A percentile compares a stretch with the other conserved stretches of the same genome.
phyloP scores from a whole-genome alignment of 1,284 basidiomycete genomes.

The Pholiota adiposa region DNA sequence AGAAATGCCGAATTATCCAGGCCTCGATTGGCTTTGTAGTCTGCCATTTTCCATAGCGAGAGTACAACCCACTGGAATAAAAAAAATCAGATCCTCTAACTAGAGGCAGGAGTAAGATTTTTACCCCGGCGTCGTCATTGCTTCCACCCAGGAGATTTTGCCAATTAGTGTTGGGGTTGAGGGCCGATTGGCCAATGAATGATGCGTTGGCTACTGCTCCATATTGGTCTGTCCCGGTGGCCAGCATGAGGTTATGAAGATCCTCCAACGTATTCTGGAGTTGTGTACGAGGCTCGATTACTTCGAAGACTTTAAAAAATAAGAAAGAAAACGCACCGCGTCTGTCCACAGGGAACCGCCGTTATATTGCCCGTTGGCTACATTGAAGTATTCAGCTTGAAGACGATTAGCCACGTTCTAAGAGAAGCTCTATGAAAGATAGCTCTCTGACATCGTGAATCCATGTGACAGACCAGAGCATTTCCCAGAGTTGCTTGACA shows the following conservation, averaged over 20 bases:
- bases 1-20: conserved; percentile 38
- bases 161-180: conserved; percentile 46
- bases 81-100: no score
- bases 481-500: conserved; percentile 37
- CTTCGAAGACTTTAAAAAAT: background rate
- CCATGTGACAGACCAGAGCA: conserved; percentile 30
- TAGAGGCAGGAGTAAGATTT: no score
- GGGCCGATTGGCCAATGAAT: conserved; percentile 45
- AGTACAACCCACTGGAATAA: conserved; percentile 52
- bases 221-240: conserved; percentile 41
- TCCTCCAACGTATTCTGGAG: conserved; percentile 57
- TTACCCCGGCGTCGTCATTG: conserved; percentile 55
- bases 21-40: conserved; percentile 48
- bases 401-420: conserved; percentile 47
- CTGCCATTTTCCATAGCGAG: conserved; percentile 56
- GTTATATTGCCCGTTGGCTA: conserved; percentile 41
- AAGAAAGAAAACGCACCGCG: conserved; percentile 37
- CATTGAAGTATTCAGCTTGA: conserved; percentile 46
- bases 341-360: conserved; percentile 56
- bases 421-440: background rate
- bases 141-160: conserved; percentile 42
- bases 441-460: background rate
- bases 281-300: background rate
- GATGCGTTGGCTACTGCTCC: conserved; percentile 44
- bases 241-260: conserved; percentile 57